Percentiles rank a stretch among this genome's conserved stretches.
These are phyloP conservation scores for Silene latifolia DNA, from an alignment of 148 eudicot species.

Conservation along the genomic window DNA sequence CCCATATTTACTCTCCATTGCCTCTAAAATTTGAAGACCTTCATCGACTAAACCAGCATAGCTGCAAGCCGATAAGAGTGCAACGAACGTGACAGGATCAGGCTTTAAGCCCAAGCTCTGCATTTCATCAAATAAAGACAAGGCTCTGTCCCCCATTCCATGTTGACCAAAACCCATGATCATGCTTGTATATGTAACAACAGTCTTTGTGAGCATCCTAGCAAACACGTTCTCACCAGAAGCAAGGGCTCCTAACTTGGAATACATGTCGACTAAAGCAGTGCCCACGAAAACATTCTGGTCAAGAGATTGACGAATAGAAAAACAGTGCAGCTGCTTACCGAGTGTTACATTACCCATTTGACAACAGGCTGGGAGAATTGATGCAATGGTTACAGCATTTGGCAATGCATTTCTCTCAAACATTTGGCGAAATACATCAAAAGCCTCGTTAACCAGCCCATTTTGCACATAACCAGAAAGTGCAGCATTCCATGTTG, in stretches of 20 bases:
- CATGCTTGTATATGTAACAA: constrained; percentile 85
- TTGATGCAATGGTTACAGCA: constrained; percentile 76
- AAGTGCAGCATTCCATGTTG: constrained; percentile 86
- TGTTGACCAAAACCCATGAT: constrained; percentile 84
- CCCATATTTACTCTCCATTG: constrained; percentile 61
- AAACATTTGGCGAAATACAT: constrained; percentile 59
- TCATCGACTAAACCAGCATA: constrained; percentile 76
- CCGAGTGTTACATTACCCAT: constrained; percentile 55
- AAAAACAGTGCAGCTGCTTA: constrained; percentile 66
- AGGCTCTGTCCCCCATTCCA: constrained; percentile 64
- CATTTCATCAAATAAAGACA: constrained; percentile 64
- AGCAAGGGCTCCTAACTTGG: constrained; percentile 63
- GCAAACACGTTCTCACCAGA: constrained; percentile 64
- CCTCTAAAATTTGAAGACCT: constrained; percentile 66
- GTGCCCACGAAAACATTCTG: constrained; percentile 69
- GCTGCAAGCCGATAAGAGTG: constrained; percentile 81
- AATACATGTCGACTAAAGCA: constrained; percentile 83
- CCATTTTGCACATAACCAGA: constrained; percentile 70
- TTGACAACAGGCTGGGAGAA: constrained; percentile 74
- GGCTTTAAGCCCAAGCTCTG: constrained; percentile 45
- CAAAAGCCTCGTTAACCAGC: constrained; percentile 46
- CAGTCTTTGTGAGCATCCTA: constrained; percentile 39
- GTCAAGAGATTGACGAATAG: constrained; percentile 56
- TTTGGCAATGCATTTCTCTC: constrained; percentile 51
- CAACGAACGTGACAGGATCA: constrained; percentile 76